Evolutionary conservation across 164 flowering plant genomes (phyloP).

Genomic region (Cinnamomum micranthum): DNA sequence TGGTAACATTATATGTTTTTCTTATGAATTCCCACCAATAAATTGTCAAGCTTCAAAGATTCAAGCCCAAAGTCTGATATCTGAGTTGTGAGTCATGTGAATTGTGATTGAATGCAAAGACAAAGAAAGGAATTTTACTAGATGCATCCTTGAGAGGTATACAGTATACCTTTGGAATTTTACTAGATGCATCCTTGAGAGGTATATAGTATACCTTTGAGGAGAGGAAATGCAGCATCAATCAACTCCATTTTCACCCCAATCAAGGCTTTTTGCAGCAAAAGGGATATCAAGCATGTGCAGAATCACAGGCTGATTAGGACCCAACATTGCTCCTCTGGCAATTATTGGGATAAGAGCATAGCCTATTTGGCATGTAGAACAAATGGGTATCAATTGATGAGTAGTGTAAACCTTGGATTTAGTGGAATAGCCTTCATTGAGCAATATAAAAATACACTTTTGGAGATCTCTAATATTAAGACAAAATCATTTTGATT

Average conservation of each 20-base stretch:
- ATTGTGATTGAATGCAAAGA: not conserved
- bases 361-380: conserved; percentile 87
- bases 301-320: no score
- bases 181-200: not conserved
- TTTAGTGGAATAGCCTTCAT: not conserved
- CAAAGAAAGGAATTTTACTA: not conserved
- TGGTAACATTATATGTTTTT: no score
- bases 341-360: conserved; percentile 89
- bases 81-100: no score
- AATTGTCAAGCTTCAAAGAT: no score
- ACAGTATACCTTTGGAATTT: conserved; percentile 35
- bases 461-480: not conserved
- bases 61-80: no score
- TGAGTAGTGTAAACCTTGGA: not conserved
- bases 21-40: no score
- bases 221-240: conserved; percentile 15
- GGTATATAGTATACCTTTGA: conserved; percentile 43
- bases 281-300: no score
- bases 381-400: not conserved
- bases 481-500: no score
- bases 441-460: no score
- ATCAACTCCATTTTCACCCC: no score
- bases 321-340: conserved; percentile 77
- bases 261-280: no score
- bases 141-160: not conserved